Evolutionary conservation across 163 green algal genomes (phyloP).

Genomic region (Prototheca stagnorum): DNA sequence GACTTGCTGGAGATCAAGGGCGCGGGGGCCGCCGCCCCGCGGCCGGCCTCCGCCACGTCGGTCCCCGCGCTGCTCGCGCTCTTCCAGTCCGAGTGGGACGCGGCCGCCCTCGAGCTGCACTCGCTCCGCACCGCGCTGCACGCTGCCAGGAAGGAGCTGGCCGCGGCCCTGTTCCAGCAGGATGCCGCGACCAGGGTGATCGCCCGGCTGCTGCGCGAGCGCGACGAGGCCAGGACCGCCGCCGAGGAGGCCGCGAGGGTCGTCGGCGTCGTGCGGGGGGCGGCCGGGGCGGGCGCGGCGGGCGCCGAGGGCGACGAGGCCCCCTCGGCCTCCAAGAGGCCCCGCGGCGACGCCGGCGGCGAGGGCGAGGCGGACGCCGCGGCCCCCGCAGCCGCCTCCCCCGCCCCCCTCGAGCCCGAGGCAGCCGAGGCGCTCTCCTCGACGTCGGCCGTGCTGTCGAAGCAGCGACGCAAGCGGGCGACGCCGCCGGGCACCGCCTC

Average conservation of each 20-base stretch:
- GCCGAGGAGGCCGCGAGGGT: constrained; percentile 9
- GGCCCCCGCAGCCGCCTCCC: too few relatives aligned
- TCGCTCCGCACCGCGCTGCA: constrained; percentile 55
- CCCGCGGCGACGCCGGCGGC: neutral
- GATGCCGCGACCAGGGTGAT: constrained; percentile 86
- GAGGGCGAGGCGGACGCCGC: constrained; percentile 11
- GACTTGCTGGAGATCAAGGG: constrained; percentile 69
- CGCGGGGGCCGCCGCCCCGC: constrained; percentile 57
- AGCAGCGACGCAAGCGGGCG: constrained; percentile 67
- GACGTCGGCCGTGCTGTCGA: constrained; percentile 48
- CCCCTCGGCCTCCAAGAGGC: too few relatives aligned
- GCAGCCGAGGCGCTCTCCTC: constrained; percentile 31
- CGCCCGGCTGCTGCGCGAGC: constrained; percentile 22
- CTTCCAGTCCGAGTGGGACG: constrained; percentile 95
- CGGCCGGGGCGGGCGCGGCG: too few relatives aligned
- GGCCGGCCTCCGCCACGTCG: constrained; percentile 57
- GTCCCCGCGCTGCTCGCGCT: constrained; percentile 80
- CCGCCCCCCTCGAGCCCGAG: constrained; percentile 18
- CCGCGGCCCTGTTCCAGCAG: constrained; percentile 84
- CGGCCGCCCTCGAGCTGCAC: constrained; percentile 76
- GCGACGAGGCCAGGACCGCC: constrained; percentile 24
- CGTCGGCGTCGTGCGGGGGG: too few relatives aligned
- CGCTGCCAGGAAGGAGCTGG: constrained; percentile 64
- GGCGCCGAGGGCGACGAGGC: too few relatives aligned
- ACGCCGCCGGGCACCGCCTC: too few relatives aligned